Evolutionary conservation across 371 early-diverging fungal genomes (phyloP).

Genomic region (Rhizopus sp.): DNA sequence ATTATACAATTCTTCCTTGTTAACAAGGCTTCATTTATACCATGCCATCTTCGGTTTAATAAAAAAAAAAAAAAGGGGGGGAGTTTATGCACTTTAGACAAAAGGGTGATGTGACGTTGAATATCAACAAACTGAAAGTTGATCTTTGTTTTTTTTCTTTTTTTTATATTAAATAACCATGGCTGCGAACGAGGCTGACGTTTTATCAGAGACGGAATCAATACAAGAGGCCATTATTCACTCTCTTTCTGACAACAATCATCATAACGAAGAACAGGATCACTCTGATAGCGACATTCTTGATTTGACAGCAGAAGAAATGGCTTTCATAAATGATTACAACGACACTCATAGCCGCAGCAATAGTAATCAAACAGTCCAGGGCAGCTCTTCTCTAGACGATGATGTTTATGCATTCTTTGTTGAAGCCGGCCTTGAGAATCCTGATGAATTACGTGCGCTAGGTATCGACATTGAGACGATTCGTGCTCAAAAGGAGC

Average conservation of each 20-base stretch:
- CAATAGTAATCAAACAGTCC: not conserved
- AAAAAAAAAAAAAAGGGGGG: too few relatives aligned
- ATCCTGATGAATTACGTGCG: conserved; percentile 13
- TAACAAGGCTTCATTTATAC: too few relatives aligned
- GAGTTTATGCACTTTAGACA: too few relatives aligned
- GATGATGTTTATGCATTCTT: conserved; percentile 23
- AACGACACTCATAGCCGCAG: not conserved
- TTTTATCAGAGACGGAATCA: conserved; percentile 2
- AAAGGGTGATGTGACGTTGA: too few relatives aligned
- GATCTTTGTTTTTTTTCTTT: too few relatives aligned
- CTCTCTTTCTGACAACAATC: too few relatives aligned
- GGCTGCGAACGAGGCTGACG: not conserved
- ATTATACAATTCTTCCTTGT: too few relatives aligned
- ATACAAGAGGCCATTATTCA: not conserved
- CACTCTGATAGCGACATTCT: not conserved
- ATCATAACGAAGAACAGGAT: too few relatives aligned
- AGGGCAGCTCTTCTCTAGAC: conserved; percentile 4
- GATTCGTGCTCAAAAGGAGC: conserved; percentile 10
- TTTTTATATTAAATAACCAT: not conserved
- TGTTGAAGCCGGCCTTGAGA: conserved; percentile 20
- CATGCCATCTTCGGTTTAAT: too few relatives aligned
- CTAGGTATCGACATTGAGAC: conserved; percentile 27
- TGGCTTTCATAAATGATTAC: conserved; percentile 1
- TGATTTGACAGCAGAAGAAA: conserved; percentile 22
- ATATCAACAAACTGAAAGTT: too few relatives aligned